These are phyloP conservation scores for Sorghum bicolor DNA, from an alignment of 176 grass and related monocot genomes.

Conservation along the genomic window DNA sequence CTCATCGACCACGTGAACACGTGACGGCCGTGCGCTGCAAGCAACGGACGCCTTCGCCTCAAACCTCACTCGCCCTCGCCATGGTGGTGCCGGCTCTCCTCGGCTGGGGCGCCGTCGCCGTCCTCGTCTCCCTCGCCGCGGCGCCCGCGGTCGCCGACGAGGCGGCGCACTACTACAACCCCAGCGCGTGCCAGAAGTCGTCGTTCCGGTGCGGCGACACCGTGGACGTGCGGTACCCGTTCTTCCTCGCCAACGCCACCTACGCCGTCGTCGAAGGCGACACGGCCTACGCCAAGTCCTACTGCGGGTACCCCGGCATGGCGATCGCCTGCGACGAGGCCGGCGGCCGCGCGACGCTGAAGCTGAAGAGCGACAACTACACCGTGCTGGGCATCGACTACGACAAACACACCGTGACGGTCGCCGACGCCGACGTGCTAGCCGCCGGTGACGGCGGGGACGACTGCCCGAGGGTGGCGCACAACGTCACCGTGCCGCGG, in stretches of 20 bases:
- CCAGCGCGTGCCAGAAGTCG: background rate
- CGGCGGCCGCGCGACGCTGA: conserved; percentile 5
- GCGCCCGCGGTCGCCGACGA: background rate
- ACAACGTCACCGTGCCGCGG: conserved; percentile 21
- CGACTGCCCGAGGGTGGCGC: conserved; percentile 28
- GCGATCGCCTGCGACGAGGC: conserved; percentile 18
- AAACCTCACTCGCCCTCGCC: background rate
- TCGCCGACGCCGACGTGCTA: conserved; percentile 14
- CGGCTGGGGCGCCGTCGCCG: background rate
- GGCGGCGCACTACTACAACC: background rate
- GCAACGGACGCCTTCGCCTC: background rate
- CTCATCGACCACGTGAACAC: too few species aligned
- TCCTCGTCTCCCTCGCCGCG: background rate
- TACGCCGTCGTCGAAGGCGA: background rate
- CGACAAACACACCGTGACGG: background rate
- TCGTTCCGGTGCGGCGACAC: background rate
- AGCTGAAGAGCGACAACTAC: conserved; percentile 13
- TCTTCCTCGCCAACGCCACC: conserved; percentile 24
- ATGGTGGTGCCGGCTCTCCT: background rate
- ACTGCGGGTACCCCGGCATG: conserved; percentile 55
- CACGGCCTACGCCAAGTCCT: background rate
- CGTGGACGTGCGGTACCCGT: background rate
- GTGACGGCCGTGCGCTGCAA: background rate
- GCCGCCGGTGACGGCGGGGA: fast-evolving
- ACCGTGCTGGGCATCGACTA: conserved; percentile 35